phyloP scores from a whole-genome alignment of 305 asterid species.

The Withania somnifera region DNA sequence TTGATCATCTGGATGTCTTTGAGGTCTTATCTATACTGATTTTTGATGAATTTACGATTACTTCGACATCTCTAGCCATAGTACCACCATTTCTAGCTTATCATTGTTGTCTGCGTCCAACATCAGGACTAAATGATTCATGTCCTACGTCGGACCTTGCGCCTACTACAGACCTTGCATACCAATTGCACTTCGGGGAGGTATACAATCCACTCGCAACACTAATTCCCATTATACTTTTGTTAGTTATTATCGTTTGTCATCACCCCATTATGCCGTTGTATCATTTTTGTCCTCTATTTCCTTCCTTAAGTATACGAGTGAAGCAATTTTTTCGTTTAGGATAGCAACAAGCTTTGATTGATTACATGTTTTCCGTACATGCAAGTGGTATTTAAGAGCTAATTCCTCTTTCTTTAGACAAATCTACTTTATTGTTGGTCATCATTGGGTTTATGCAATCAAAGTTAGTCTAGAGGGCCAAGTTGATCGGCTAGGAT shows the following conservation, averaged over 20 bases:
- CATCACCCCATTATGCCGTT: background rate
- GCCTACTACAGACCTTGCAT: background rate
- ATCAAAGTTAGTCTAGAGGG: too few species aligned
- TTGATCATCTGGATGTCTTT: background rate
- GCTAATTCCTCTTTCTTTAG: background rate
- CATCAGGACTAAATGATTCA: background rate
- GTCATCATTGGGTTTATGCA: background rate
- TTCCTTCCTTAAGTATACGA: background rate
- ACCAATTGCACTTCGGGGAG: background rate
- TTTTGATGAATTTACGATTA: background rate
- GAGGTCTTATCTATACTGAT: background rate
- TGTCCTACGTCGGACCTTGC: background rate
- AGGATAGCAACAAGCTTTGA: background rate
- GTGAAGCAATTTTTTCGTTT: background rate
- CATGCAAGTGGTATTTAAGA: background rate
- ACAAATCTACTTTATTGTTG: background rate
- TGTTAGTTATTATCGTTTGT: background rate
- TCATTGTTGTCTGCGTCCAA: background rate
- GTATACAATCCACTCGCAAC: background rate
- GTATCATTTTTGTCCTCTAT: background rate
- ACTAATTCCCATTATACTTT: background rate
- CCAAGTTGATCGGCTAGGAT: background rate
- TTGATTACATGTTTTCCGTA: too few species aligned
- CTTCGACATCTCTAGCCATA: background rate
- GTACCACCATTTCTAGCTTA: background rate